Conservation (phyloP, 306 rosid species). For the Quercus engelmannii region DNA sequence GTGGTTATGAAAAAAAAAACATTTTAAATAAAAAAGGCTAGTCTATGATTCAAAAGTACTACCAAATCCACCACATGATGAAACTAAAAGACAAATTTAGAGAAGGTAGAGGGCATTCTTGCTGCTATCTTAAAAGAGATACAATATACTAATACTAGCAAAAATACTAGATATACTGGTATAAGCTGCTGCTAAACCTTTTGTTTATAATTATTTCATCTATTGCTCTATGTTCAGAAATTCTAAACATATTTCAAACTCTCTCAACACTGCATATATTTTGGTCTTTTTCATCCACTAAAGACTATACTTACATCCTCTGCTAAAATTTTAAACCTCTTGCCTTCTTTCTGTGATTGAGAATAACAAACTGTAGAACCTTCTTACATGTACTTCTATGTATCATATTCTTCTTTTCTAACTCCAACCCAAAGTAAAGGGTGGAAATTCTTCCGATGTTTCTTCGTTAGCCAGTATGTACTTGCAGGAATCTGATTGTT, state of each 20-base stretch:
- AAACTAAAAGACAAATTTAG: neutral
- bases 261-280: conserved; percentile 6
- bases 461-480: conserved; percentile 30
- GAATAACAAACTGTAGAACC: conserved; percentile 23
- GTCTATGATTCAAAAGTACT: neutral
- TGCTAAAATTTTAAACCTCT: conserved; percentile 9
- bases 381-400: conserved; percentile 29
- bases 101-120: neutral
- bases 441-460: conserved; percentile 9
- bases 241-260: conserved; percentile 4
- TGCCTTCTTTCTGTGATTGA: conserved; percentile 27
- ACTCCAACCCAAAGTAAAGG: conserved; percentile 13
- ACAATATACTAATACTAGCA: neutral
- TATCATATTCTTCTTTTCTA: conserved; percentile 23
- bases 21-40: neutral
- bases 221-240: conserved; percentile 1
- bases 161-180: neutral
- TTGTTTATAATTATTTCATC: conserved; percentile 4
- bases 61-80: neutral
- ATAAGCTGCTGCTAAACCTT: conserved; percentile 5
- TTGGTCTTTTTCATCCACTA: conserved; percentile 3
- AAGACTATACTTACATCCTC: conserved; percentile 17
- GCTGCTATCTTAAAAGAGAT: neutral
- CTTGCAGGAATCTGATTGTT: conserved; percentile 17
- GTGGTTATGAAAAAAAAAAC: neutral